These are phyloP conservation scores for Teunomyces funiuensis DNA, from an alignment of 805 yeast species.

Conservation along the genomic window DNA sequence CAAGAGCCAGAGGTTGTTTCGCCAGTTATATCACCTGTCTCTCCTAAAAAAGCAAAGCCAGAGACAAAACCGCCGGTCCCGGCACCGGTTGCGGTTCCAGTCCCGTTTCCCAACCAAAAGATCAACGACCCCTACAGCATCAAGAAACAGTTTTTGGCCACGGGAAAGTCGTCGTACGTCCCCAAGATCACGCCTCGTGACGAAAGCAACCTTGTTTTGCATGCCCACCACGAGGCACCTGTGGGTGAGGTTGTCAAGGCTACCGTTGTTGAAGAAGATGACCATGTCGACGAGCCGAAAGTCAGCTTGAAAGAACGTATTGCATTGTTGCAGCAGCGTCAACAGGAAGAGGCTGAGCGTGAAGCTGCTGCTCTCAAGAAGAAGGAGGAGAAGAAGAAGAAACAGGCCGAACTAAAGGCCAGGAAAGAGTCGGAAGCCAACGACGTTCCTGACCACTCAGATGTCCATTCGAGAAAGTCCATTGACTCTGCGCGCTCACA, in stretches of 20 bases:
- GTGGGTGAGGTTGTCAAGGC: constrained; percentile 25
- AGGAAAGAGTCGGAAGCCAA: constrained; percentile 18
- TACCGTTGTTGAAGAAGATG: constrained; percentile 37
- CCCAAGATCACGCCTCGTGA: constrained; percentile 47
- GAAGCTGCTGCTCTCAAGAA: constrained; percentile 60
- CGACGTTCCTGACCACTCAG: constrained; percentile 11
- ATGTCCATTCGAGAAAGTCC: constrained; percentile 7
- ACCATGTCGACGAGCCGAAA: constrained; percentile 60
- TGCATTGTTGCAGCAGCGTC: constrained; percentile 77
- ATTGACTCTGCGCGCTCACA: constrained; percentile 4
- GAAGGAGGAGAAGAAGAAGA: constrained; percentile 51
- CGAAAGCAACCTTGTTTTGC: constrained; percentile 31
- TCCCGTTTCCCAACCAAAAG: constrained; percentile 29
- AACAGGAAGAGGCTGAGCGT: constrained; percentile 73
- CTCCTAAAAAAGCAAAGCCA: neutral
- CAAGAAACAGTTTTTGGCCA: constrained; percentile 54
- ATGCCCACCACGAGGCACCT: constrained; percentile 26
- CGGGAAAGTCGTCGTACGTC: constrained; percentile 60
- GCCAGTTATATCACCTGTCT: too few relatives aligned
- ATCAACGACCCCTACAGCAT: constrained; percentile 47
- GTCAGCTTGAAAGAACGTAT: constrained; percentile 85
- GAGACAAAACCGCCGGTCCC: constrained; percentile 4
- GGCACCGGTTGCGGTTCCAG: constrained; percentile 29
- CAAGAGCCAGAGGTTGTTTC: neutral
- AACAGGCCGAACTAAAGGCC: constrained; percentile 32